Percentiles rank a stretch among this genome's conserved stretches.
These are phyloP conservation scores for Picea abies DNA, from an alignment of 83 land plant species.

Conservation along the genomic window DNA sequence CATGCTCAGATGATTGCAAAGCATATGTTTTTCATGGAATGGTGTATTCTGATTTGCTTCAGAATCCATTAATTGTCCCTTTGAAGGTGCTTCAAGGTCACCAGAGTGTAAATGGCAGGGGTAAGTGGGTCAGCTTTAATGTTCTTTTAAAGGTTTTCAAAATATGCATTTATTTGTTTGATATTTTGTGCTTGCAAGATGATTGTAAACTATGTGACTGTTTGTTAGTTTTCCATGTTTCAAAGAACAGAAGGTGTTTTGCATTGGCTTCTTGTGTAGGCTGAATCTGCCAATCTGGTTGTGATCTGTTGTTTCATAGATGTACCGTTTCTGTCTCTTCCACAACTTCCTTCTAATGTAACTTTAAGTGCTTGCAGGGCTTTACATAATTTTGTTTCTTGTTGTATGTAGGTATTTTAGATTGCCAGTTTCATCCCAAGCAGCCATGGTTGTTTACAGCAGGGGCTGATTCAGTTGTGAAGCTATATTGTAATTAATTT, in stretches of 20 bases:
- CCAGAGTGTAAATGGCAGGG: conserved; percentile 52
- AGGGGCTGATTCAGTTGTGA: conserved; percentile 85
- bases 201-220: not conserved
- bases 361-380: too few species aligned
- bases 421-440: conserved; percentile 90
- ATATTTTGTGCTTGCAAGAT: not conserved
- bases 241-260: not conserved
- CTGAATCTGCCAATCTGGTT: not conserved
- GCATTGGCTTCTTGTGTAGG: not conserved
- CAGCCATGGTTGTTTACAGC: conserved; percentile 99
- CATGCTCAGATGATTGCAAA: conserved; percentile 87
- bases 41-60: conserved; percentile 96
- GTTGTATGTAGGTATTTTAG: conserved; percentile 72
- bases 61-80: conserved; percentile 94
- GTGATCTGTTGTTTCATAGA: conserved; percentile 3
- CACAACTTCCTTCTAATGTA: not conserved
- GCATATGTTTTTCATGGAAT: conserved; percentile 94
- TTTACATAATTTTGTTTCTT: not conserved
- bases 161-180: not conserved
- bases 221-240: not conserved
- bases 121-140: conserved; percentile 9
- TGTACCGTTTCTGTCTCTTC: not conserved
- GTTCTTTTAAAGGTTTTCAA: not conserved
- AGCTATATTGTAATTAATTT: conserved; percentile 65
- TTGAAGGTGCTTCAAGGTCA: conserved; percentile 88